phyloP scores from a whole-genome alignment of 192 early-diverging fungal genomes.

The Podila clonocystis region DNA sequence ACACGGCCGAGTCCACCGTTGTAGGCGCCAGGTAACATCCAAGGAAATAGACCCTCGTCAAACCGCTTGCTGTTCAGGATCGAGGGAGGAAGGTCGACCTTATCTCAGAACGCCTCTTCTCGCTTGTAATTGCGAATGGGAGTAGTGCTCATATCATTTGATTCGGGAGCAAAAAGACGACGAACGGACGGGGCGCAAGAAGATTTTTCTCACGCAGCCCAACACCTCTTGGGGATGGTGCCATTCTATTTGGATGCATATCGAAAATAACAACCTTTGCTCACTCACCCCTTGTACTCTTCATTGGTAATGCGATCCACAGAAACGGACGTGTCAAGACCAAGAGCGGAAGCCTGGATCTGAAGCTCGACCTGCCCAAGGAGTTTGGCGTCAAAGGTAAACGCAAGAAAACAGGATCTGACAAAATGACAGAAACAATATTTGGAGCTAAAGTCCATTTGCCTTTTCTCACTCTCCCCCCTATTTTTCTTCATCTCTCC shows the following conservation, averaged over 20 bases:
- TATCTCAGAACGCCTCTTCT: no score
- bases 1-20: slow-evolving; percentile 63
- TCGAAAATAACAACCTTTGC: not conserved
- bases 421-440: not conserved
- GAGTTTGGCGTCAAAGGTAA: slow-evolving; percentile 53
- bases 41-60: not conserved
- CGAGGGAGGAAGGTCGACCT: not conserved
- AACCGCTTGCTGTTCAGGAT: not conserved
- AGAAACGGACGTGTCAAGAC: slow-evolving; percentile 66
- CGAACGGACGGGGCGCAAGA: no score
- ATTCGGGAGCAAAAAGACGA: no score
- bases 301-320: not conserved
- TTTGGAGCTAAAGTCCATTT: not conserved
- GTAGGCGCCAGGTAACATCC: slow-evolving; percentile 55
- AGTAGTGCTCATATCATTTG: no score
- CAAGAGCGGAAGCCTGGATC: slow-evolving; percentile 59
- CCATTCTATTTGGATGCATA: not conserved
- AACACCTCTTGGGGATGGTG: not conserved
- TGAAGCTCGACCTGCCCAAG: slow-evolving; percentile 65
- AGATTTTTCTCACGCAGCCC: slow-evolving; percentile 28
- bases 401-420: not conserved
- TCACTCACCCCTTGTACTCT: not conserved
- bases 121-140: not conserved
- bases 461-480: not conserved
- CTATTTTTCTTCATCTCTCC: not conserved